These are phyloP conservation scores for Hyparrhenia diplandra DNA, from an alignment of 176 grass and related monocot genomes.

Conservation along the genomic window DNA sequence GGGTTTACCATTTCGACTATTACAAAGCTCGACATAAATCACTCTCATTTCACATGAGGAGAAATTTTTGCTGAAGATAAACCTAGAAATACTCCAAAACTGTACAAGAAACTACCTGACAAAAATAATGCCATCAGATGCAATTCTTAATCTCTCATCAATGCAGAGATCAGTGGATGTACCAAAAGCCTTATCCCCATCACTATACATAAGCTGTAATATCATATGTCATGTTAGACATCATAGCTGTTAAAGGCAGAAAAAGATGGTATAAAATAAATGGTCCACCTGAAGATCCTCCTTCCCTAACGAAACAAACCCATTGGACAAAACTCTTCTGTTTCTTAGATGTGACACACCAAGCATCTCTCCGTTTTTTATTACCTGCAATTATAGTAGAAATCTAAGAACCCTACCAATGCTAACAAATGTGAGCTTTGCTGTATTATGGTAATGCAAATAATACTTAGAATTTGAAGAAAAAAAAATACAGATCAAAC, in stretches of 20 bases:
- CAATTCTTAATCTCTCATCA: constrained; percentile 86
- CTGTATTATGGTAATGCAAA: constrained; percentile 24
- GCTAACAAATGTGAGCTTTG: too few species aligned
- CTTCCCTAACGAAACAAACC: constrained; percentile 86
- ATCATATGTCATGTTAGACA: constrained; percentile 29
- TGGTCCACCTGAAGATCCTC: constrained; percentile 74
- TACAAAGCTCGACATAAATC: background rate
- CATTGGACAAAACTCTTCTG: constrained; percentile 94
- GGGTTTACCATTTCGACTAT: constrained; percentile 3
- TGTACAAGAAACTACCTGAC: constrained; percentile 56
- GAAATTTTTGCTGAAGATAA: constrained; percentile 3
- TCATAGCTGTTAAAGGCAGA: constrained; percentile 18
- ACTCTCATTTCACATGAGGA: constrained; percentile 10
- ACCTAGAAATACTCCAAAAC: constrained; percentile 27
- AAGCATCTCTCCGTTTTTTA: constrained; percentile 99
- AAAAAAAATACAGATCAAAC: constrained; percentile 10
- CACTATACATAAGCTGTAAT: constrained; percentile 96
- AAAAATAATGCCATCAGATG: constrained; percentile 93
- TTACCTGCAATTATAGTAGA: constrained; percentile 64
- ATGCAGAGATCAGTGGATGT: constrained; percentile 89
- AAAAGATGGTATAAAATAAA: constrained; percentile 31
- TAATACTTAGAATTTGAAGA: background rate
- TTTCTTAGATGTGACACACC: constrained; percentile 96
- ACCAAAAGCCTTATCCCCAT: constrained; percentile 96
- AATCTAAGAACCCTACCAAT: constrained; percentile 31